Conservation (phyloP, 2,329 filamentous ascomycete species). For the Monosporascus sp. region DNA sequence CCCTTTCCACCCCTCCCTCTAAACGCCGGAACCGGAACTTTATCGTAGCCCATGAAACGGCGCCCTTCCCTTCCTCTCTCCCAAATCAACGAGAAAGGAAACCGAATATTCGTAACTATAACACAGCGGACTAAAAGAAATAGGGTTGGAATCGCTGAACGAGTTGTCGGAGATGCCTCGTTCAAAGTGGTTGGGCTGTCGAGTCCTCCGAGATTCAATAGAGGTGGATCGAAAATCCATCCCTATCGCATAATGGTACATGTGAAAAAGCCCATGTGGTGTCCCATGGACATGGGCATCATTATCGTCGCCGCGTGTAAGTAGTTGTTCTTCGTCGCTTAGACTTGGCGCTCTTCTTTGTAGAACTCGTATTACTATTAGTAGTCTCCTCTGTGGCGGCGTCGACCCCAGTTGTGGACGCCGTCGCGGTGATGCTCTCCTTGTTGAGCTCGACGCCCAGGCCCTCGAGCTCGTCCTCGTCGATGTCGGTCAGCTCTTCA, state of each 20-base stretch:
- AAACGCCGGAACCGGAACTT: neutral
- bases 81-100: neutral
- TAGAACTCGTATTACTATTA: neutral
- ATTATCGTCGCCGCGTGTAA: neutral
- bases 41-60: neutral
- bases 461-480: conserved; percentile 81
- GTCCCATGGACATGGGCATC: neutral
- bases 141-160: neutral
- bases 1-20: neutral
- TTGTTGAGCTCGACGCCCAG: conserved; percentile 52
- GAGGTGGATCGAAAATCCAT: neutral
- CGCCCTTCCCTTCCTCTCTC: too few species aligned
- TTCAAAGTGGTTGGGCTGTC: neutral
- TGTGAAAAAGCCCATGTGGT: neutral
- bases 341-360: neutral
- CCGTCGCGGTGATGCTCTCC: conserved; percentile 37
- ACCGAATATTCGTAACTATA: neutral
- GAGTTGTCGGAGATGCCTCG: neutral
- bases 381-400: neutral
- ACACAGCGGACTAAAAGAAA: neutral
- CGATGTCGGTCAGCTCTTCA: conserved; percentile 85
- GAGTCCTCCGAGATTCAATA: neutral
- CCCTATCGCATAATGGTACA: neutral
- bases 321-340: neutral
- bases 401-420: conserved; percentile 11